phyloP scores from a whole-genome alignment of 345 rosid genomes.

The Viola odorata region DNA sequence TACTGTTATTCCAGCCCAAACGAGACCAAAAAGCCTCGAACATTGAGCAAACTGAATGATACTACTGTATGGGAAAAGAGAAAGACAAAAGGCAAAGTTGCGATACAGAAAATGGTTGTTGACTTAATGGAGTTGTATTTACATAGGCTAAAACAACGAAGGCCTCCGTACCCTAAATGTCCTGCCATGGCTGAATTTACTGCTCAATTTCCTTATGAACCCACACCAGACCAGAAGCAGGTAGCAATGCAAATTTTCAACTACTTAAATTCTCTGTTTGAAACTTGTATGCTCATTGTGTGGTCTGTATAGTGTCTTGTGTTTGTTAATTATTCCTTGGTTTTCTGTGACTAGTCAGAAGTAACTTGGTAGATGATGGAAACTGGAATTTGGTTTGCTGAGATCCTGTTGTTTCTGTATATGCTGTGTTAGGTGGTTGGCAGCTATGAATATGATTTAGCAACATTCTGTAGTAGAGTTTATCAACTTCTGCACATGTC shows the following conservation, averaged over 20 bases:
- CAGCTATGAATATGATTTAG: too few relatives aligned
- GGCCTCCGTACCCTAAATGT: constrained; percentile 70
- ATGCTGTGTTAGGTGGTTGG: too few relatives aligned
- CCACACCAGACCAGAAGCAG: constrained; percentile 90
- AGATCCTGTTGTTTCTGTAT: background rate
- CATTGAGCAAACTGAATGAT: constrained; percentile 83
- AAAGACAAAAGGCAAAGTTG: constrained; percentile 91
- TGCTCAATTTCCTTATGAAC: constrained; percentile 67
- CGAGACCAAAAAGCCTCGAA: constrained; percentile 66
- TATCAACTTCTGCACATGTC: background rate
- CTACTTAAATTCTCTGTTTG: background rate
- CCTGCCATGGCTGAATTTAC: constrained; percentile 61
- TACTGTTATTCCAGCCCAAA: constrained; percentile 54
- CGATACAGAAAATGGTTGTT: constrained; percentile 96
- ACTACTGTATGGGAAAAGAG: constrained; percentile 80
- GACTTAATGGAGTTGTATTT: constrained; percentile 95
- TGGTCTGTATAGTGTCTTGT: background rate
- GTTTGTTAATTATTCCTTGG: background rate
- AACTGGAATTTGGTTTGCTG: background rate
- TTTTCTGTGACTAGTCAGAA: background rate
- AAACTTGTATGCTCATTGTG: background rate
- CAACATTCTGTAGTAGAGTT: background rate
- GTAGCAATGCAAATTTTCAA: constrained; percentile 21
- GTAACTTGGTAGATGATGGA: too few relatives aligned
- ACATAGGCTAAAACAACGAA: constrained; percentile 78